Conservation (phyloP, 2,329 filamentous ascomycete genomes). For the Fusarium sp. region DNA sequence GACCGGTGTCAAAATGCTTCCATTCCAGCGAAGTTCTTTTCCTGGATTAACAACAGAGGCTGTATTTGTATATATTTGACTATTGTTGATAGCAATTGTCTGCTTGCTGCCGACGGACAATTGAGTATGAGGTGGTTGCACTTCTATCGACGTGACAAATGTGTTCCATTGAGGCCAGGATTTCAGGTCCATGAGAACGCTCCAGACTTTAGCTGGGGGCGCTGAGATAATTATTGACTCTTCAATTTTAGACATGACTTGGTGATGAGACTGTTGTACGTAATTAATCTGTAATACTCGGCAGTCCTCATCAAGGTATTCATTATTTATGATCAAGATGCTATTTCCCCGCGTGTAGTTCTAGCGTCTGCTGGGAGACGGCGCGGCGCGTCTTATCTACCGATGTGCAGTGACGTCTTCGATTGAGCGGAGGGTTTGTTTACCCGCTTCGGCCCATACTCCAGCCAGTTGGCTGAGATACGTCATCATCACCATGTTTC, state of each 20-base stretch:
- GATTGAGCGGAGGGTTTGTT: neutral
- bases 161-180: slow-evolving; percentile 21
- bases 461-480: neutral
- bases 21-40: slow-evolving; percentile 6
- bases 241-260: neutral
- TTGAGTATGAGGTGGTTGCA: neutral
- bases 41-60: neutral
- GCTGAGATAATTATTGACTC: slow-evolving; percentile 9
- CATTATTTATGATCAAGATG: neutral
- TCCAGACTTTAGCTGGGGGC: neutral
- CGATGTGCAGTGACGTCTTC: neutral
- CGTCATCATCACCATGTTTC: neutral
- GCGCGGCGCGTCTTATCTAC: neutral
- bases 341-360: neutral
- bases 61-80: neutral
- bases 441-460: neutral
- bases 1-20: neutral
- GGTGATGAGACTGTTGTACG: too few relatives aligned
- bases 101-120: slow-evolving; percentile 13
- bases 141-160: slow-evolving; percentile 8
- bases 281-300: rapidly evolving
- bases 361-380: neutral
- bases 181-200: neutral
- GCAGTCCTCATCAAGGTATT: neutral
- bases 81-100: neutral